These are phyloP conservation scores for Amauroascus verrucosus DNA, from an alignment of 2,329 filamentous ascomycete genomes.

Conservation along the genomic window DNA sequence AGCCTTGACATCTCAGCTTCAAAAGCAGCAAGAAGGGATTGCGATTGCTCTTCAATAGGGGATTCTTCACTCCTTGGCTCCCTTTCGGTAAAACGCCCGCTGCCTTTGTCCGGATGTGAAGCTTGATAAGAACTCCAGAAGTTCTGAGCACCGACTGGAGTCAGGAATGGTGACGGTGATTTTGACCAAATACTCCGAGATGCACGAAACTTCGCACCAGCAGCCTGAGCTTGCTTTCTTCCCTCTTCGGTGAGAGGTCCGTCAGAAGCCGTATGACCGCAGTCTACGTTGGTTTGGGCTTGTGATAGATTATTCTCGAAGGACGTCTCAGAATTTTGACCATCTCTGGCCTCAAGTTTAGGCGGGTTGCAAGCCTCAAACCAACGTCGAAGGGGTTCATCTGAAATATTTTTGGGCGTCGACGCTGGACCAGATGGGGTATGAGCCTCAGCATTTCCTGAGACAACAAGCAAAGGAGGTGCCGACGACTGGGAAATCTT, in stretches of 20 bases:
- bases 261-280: neutral
- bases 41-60: slow-evolving; percentile 18
- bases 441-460: neutral
- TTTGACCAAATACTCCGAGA: neutral
- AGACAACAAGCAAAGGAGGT: neutral
- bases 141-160: neutral
- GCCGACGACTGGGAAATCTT: neutral
- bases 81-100: slow-evolving; percentile 8
- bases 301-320: neutral
- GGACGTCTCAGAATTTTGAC: neutral
- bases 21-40: slow-evolving; percentile 32
- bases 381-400: slow-evolving; percentile 11
- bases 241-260: slow-evolving; percentile 19
- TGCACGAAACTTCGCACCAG: slow-evolving; percentile 15
- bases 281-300: neutral
- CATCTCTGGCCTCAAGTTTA: neutral
- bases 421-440: neutral
- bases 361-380: slow-evolving; percentile 18
- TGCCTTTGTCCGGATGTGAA: neutral
- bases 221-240: slow-evolving; percentile 20
- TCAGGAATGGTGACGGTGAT: neutral
- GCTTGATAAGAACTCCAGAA: slow-evolving; percentile 9
- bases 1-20: slow-evolving; percentile 32
- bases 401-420: neutral
- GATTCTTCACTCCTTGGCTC: slow-evolving; percentile 17